A percentile compares a stretch with the other conserved stretches of the same genome.
phyloP scores from a whole-genome alignment of 2,329 filamentous ascomycete species.

The Stachybotrys echinatus region DNA sequence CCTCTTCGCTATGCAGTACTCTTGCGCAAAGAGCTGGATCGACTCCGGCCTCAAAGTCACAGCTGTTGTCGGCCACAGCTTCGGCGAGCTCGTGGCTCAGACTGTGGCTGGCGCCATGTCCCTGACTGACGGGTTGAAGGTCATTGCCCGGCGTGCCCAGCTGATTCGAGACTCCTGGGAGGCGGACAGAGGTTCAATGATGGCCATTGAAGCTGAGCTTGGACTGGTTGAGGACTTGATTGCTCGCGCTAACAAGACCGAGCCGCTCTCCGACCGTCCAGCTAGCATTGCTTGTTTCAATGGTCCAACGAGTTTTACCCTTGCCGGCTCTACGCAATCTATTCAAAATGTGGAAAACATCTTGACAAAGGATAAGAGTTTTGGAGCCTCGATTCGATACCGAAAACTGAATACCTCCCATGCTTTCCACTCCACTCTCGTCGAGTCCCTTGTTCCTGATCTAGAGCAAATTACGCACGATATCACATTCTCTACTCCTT shows the following conservation, averaged over 20 bases:
- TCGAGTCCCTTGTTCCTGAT: slow-evolving; percentile 23
- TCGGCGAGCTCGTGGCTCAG: slow-evolving; percentile 32
- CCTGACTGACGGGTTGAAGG: slow-evolving; percentile 20
- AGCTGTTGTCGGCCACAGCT: slow-evolving; percentile 29
- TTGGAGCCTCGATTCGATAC: background rate
- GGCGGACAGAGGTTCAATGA: slow-evolving; percentile 30
- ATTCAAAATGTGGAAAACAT: slow-evolving; percentile 20
- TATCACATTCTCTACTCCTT: slow-evolving; percentile 3
- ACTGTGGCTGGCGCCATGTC: slow-evolving; percentile 12
- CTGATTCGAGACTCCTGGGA: slow-evolving; percentile 27
- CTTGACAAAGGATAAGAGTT: background rate
- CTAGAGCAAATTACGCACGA: slow-evolving; percentile 18
- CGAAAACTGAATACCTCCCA: slow-evolving; percentile 38
- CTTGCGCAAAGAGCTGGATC: slow-evolving; percentile 28
- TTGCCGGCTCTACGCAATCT: slow-evolving; percentile 29
- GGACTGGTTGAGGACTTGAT: background rate
- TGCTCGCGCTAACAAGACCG: background rate
- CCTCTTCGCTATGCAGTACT: slow-evolving; percentile 35
- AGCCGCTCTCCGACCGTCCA: background rate
- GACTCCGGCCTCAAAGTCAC: slow-evolving; percentile 20
- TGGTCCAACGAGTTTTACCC: slow-evolving; percentile 32
- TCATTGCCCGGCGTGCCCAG: slow-evolving; percentile 21
- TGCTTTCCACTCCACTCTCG: slow-evolving; percentile 39
- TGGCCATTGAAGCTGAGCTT: slow-evolving; percentile 28
- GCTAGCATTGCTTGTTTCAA: slow-evolving; percentile 41